Evolutionary conservation across 352 stramenopile species (phyloP).

Genomic region (Paralagenidium karlingii): DNA sequence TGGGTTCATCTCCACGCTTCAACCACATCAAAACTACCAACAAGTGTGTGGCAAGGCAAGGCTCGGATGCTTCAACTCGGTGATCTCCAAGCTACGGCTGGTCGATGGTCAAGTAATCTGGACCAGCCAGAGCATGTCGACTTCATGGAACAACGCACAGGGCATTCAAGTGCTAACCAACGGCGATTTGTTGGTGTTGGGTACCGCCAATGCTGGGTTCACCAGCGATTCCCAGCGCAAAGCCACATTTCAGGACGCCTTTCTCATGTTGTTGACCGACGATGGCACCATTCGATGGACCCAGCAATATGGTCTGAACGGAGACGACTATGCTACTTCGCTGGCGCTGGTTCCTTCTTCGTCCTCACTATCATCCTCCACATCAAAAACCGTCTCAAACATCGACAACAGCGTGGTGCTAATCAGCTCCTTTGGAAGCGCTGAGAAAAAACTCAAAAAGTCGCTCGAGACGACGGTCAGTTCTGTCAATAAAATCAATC

Average conservation of each 20-base stretch:
- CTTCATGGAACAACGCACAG: slow-evolving; percentile 1
- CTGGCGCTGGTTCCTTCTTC: neutral
- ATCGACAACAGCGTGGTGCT: neutral
- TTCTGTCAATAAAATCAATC: neutral
- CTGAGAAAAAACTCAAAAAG: neutral
- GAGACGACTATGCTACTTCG: slow-evolving; percentile 5
- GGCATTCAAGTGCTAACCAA: neutral
- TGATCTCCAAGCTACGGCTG: slow-evolving; percentile 5
- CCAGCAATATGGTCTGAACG: slow-evolving; percentile 6
- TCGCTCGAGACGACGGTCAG: neutral
- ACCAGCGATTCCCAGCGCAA: slow-evolving; percentile 8
- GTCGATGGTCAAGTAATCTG: slow-evolving; percentile 4
- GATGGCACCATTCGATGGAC: slow-evolving; percentile 12
- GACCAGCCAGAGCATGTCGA: slow-evolving; percentile 6
- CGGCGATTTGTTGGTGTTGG: neutral
- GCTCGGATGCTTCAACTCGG: slow-evolving; percentile 4
- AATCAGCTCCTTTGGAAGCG: neutral
- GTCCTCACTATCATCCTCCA: too few species aligned
- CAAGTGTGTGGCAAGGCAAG: slow-evolving; percentile 2
- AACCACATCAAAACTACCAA: slow-evolving; percentile 6
- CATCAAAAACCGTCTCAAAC: too few species aligned
- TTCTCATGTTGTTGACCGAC: neutral
- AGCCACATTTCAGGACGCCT: slow-evolving; percentile 10
- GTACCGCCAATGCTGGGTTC: slow-evolving; percentile 4
- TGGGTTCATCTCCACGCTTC: slow-evolving; percentile 9